Evolutionary conservation across 179 eudicot species (phyloP).

Genomic region (Sideroxylon spinosum): DNA sequence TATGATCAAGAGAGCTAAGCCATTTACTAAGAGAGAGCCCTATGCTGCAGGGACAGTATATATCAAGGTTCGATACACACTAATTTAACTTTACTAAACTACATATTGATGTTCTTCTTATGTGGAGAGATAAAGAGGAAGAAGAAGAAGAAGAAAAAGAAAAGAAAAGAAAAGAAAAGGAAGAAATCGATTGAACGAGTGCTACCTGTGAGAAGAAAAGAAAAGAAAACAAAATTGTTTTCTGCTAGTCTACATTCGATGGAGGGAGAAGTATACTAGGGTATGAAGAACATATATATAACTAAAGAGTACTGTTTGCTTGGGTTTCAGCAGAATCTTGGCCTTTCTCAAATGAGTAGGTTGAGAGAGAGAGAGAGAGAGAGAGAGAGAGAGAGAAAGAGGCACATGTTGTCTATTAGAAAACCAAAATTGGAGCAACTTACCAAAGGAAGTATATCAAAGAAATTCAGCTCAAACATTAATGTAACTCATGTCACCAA

Average conservation of each 20-base stretch:
- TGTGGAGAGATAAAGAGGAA: too few relatives aligned
- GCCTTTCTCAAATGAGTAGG: neutral
- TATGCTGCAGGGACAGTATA: too few relatives aligned
- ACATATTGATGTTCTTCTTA: too few relatives aligned
- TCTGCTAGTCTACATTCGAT: neutral
- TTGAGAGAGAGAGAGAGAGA: neutral
- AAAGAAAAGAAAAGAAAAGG: too few relatives aligned
- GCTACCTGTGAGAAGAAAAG: too few relatives aligned
- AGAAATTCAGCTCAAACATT: constrained; percentile 4
- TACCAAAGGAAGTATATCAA: neutral
- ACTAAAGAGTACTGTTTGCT: neutral
- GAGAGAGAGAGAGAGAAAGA: neutral
- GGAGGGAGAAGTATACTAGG: neutral
- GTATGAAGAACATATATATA: neutral
- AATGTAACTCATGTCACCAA: constrained; percentile 6
- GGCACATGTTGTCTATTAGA: neutral
- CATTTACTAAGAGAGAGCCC: too few relatives aligned
- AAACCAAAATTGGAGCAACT: neutral
- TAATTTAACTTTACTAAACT: too few relatives aligned
- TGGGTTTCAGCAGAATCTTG: constrained; percentile 9
- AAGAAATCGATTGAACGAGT: too few relatives aligned
- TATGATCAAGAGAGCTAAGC: too few relatives aligned
- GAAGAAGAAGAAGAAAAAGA: too few relatives aligned
- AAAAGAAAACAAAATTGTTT: neutral
- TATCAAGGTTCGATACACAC: too few relatives aligned